These are phyloP conservation scores for Funneliformis mosseae DNA, from an alignment of 192 early-diverging fungal genomes.

Conservation along the genomic window DNA sequence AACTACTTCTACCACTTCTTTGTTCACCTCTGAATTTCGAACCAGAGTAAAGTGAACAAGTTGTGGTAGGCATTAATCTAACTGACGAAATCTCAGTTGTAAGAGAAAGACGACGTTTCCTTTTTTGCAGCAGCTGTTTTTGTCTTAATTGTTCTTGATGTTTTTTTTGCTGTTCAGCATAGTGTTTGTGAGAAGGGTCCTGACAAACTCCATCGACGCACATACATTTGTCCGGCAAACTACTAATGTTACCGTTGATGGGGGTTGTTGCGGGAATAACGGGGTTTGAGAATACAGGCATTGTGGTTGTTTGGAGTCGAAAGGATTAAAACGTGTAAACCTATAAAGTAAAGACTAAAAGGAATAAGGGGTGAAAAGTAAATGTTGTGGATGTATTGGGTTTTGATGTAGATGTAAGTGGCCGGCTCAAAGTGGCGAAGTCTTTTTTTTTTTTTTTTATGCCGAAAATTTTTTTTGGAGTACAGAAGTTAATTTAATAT, in stretches of 20 bases:
- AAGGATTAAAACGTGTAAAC: not conserved
- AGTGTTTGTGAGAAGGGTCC: constrained; percentile 30
- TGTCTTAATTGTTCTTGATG: constrained; percentile 26
- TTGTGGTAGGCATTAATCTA: constrained; percentile 36
- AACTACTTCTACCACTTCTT: constrained; percentile 58
- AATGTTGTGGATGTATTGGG: not conserved
- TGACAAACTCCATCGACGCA: constrained; percentile 31
- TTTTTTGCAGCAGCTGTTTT: constrained; percentile 23
- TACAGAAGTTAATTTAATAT: not conserved
- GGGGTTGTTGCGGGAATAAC: not conserved
- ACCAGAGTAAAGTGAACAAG: constrained; percentile 61
- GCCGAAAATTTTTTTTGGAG: not conserved
- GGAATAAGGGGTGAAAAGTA: not conserved
- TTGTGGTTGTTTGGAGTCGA: not conserved
- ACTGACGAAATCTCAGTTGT: constrained; percentile 33
- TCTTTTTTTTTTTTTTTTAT: constrained; percentile 26
- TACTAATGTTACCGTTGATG: constrained; percentile 22
- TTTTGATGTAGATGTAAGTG: not conserved
- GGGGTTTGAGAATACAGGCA: constrained; percentile 24
- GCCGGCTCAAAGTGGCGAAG: constrained; percentile 8
- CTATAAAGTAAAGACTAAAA: not conserved
- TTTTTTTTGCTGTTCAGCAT: constrained; percentile 26
- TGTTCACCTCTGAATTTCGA: constrained; percentile 69
- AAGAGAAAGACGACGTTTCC: constrained; percentile 21
- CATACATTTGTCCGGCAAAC: constrained; percentile 30